Conservation (phyloP, 2,329 filamentous ascomycete species). For the Exophiala xenobiotica region DNA sequence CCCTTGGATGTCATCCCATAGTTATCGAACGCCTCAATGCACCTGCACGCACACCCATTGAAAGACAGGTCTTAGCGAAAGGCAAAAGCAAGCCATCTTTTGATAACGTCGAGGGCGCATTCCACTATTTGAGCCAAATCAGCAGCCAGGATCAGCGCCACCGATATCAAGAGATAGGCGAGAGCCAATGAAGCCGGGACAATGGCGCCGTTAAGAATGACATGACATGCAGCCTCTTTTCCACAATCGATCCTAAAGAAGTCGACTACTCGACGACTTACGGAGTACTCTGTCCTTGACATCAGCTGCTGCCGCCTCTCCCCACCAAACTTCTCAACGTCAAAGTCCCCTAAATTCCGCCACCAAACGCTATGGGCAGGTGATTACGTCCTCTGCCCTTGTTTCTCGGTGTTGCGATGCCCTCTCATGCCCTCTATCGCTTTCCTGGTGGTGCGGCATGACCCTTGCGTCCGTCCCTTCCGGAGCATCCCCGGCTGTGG, state of each 20-base stretch:
- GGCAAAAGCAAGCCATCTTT: background rate
- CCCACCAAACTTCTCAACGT: background rate
- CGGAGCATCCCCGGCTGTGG: background rate
- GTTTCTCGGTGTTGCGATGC: no score
- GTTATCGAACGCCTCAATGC: background rate
- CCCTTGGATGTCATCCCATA: background rate
- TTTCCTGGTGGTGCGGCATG: constrained; percentile 2
- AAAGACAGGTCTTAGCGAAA: background rate
- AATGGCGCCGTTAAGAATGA: background rate
- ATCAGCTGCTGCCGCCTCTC: background rate
- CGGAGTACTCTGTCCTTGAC: background rate
- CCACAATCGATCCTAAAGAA: background rate
- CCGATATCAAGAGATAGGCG: background rate
- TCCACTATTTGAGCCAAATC: background rate
- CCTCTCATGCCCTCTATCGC: constrained; percentile 1
- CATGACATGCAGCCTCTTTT: background rate
- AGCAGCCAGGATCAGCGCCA: background rate
- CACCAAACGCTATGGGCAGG: background rate
- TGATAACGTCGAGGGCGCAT: background rate
- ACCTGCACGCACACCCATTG: background rate
- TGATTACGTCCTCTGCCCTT: no score
- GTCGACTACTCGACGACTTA: no score
- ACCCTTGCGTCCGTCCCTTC: constrained; percentile 13
- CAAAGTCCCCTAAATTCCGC: background rate
- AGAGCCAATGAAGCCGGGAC: background rate